Conservation (phyloP, 192 early-diverging fungal genomes). For the Gigaspora rosea region DNA sequence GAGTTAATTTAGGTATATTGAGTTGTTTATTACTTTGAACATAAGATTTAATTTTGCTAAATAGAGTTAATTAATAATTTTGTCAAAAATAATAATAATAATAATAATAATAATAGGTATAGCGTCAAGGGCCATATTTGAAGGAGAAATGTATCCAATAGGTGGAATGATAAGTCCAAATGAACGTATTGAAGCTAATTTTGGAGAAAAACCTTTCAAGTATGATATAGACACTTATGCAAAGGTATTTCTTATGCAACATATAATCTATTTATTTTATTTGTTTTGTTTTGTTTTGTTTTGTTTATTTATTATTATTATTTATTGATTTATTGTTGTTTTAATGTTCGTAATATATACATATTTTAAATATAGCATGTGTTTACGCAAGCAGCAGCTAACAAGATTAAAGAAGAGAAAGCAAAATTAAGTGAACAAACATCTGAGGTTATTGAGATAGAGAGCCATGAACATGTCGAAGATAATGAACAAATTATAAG, state of each 20-base stretch:
- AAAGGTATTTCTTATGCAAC: slow-evolving; percentile 38
- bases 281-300: neutral
- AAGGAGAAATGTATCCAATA: slow-evolving; percentile 61
- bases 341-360: neutral
- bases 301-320: neutral
- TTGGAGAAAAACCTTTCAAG: slow-evolving; percentile 67
- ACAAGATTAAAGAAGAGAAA: neutral
- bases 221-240: slow-evolving; percentile 74
- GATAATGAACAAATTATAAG: too few species aligned
- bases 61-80: neutral
- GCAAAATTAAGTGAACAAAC: neutral
- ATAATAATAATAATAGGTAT: slow-evolving; percentile 28
- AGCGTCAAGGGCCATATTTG: slow-evolving; percentile 39
- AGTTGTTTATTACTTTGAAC: neutral
- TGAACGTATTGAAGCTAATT: slow-evolving; percentile 74
- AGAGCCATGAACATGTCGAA: too few species aligned
- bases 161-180: slow-evolving; percentile 73
- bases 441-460: neutral
- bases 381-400: neutral
- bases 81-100: neutral
- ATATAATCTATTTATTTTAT: neutral
- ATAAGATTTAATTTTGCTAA: neutral
- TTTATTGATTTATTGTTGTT: neutral
- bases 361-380: neutral
- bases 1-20: slow-evolving; percentile 61